Evolutionary conservation across 768 basidiomycete species (phyloP).

Genomic region (Mrakia frigida): DNA sequence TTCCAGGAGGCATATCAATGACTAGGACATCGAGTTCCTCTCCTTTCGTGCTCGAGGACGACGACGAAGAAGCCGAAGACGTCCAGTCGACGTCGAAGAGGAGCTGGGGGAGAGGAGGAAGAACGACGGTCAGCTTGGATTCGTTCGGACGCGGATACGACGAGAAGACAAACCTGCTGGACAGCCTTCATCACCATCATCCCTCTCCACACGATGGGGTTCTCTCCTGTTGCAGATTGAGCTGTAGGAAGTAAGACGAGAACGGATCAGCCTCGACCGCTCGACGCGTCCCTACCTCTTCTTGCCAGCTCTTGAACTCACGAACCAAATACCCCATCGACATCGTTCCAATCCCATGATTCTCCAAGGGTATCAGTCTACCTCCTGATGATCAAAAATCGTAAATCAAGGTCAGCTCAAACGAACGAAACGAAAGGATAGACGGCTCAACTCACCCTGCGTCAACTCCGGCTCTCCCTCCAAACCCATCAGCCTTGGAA

Average conservation of each 20-base stretch:
- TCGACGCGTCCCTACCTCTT: neutral
- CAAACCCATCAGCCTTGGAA: conserved; percentile 89
- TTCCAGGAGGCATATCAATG: conserved; percentile 94
- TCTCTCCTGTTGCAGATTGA: conserved; percentile 56
- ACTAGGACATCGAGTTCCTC: conserved; percentile 74
- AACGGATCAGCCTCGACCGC: neutral
- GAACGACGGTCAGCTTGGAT: conserved; percentile 3
- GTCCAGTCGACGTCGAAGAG: conserved; percentile 93
- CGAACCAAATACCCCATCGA: conserved; percentile 90
- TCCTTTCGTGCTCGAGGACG: conserved; percentile 41
- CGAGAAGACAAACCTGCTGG: conserved; percentile 55
- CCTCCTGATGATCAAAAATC: conserved; percentile 51
- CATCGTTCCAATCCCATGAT: conserved; percentile 90
- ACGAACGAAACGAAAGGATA: too few species aligned
- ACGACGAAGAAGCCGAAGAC: neutral
- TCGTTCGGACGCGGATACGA: neutral
- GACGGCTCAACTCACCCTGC: conserved; percentile 53
- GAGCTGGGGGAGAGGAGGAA: conserved; percentile 45
- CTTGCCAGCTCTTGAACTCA: conserved; percentile 31
- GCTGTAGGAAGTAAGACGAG: conserved; percentile 39
- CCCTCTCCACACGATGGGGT: conserved; percentile 88
- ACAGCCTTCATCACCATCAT: conserved; percentile 98
- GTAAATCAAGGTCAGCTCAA: neutral
- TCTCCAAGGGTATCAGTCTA: conserved; percentile 71
- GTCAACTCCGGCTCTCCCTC: conserved; percentile 74